Base-by-base conservation (phyloP, 108 stramenopile species). In the Cyclotella choctawhatcheeana region DNA sequence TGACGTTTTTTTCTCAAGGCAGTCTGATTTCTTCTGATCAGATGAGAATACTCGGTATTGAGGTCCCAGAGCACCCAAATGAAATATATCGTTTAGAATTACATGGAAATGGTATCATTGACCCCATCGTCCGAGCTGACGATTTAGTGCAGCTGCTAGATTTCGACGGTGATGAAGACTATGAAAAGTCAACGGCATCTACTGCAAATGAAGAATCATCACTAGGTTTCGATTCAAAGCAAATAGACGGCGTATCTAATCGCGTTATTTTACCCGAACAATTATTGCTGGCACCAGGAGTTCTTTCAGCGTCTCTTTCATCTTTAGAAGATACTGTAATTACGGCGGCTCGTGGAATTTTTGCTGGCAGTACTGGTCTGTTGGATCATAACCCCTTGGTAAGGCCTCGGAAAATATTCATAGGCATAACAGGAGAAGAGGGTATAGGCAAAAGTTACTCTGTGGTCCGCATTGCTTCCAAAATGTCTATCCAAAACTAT, bases 361-460 rank as follows among this genome's bases (percentile, higher is more conserved):
- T 64, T 43, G 40, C 60, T 3, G 44, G 60, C 20, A 7, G 22
- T 61, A 3, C 2, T 0, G 6, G 2, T 12, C 22, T 3, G 13
- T 2, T 3, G 40, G 30, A 10, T 61, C 22, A 67, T 2, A 18
- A 22, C 18, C 17, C 22, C 4, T 24, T 48, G 44, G 22, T 20
- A 30, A 50, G 52, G 27, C 24, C 44, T 22, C 37, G 3, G 44
- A 44, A 17, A 14, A 48, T 47, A 26, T 64, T 40, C 33, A 69
- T 81, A 6, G 58, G 72, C 22, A 58, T 81, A 31, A 69, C 73
- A 18, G 92, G 94, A 16, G 76, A 73, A 5, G 79, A 44, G 33
- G 94, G 94, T 22, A 77, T 77, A 31, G 94, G 94, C n/a, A 93
- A 93, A 68, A 89, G 88, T n/a, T 79, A 86, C 63, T 51, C 47